phyloP scores from a whole-genome alignment of 257 asterid genomes.

The Jasminum sambac region DNA sequence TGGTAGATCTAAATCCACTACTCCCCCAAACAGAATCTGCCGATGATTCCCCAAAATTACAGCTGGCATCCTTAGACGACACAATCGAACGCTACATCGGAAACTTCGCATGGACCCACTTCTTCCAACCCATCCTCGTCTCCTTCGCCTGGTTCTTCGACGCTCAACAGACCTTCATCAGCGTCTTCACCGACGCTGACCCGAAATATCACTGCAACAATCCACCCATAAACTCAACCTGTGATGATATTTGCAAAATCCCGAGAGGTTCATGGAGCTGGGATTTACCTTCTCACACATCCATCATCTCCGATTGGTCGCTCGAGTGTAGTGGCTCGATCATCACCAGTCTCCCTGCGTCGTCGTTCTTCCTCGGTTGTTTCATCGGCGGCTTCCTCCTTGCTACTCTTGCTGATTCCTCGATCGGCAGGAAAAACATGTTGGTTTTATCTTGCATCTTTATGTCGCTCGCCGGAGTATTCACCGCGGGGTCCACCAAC shows the following conservation, averaged over 20 bases:
- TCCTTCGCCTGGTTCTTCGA: slow-evolving; percentile 70
- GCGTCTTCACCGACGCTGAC: slow-evolving; percentile 54
- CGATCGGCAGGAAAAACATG: slow-evolving; percentile 62
- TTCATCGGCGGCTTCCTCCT: slow-evolving; percentile 60
- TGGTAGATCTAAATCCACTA: slow-evolving; percentile 30
- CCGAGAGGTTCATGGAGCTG: slow-evolving; percentile 50
- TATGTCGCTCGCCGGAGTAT: slow-evolving; percentile 53
- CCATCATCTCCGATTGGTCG: slow-evolving; percentile 70
- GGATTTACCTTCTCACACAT: slow-evolving; percentile 41
- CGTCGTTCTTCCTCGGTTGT: slow-evolving; percentile 60
- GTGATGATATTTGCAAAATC: slow-evolving; percentile 33
- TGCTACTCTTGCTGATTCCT: slow-evolving; percentile 62
- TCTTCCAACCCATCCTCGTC: slow-evolving; percentile 47
- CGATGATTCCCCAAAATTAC: slow-evolving; percentile 1
- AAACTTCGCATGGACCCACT: slow-evolving; percentile 52
- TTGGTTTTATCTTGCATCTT: slow-evolving; percentile 37
- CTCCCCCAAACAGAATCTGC: background rate
- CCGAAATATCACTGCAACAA: slow-evolving; percentile 51
- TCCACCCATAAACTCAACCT: background rate
- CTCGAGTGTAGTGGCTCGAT: slow-evolving; percentile 56
- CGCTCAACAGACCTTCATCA: slow-evolving; percentile 65
- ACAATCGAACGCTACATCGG: slow-evolving; percentile 67
- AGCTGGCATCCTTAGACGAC: slow-evolving; percentile 45
- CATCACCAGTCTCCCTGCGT: slow-evolving; percentile 57
- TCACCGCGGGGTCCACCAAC: slow-evolving; percentile 45